Evolutionary conservation across 441 rosid genomes (phyloP).

Genomic region (Populus hybrid): DNA sequence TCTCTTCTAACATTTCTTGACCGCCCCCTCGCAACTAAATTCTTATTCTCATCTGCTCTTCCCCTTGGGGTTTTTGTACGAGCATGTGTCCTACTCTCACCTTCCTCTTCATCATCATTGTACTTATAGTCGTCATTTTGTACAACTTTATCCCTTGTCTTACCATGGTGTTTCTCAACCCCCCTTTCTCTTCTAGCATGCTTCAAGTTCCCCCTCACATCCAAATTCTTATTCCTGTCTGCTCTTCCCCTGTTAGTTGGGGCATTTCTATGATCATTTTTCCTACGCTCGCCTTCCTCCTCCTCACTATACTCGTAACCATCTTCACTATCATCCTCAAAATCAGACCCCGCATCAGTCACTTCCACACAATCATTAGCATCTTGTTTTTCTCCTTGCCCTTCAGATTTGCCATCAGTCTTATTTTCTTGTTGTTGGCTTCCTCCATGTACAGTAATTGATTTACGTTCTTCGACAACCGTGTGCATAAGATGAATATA

Average conservation of each 20-base stretch:
- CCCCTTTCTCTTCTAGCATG: conserved; percentile 21
- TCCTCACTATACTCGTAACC: conserved; percentile 33
- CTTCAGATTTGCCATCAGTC: conserved; percentile 22
- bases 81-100: conserved; percentile 22
- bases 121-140: no score
- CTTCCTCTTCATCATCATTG: not conserved
- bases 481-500: conserved; percentile 79
- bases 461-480: conserved; percentile 42
- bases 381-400: conserved; percentile 32
- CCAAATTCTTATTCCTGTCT: conserved; percentile 23
- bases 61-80: conserved; percentile 26
- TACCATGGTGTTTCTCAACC: conserved; percentile 16
- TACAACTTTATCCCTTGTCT: no score
- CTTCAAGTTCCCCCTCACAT: conserved; percentile 11
- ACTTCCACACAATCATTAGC: conserved; percentile 24
- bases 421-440: conserved; percentile 39
- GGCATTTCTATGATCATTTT: conserved; percentile 29
- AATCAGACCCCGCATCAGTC: conserved; percentile 29
- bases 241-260: conserved; percentile 24
- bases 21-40: conserved; percentile 17
- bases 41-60: conserved; percentile 24
- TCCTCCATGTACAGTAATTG: conserved; percentile 30
- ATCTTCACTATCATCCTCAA: conserved; percentile 38
- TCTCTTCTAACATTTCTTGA: conserved; percentile 20
- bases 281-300: conserved; percentile 18